phyloP scores from a whole-genome alignment of 495 filamentous ascomycete genomes.

The Podospora comata region DNA sequence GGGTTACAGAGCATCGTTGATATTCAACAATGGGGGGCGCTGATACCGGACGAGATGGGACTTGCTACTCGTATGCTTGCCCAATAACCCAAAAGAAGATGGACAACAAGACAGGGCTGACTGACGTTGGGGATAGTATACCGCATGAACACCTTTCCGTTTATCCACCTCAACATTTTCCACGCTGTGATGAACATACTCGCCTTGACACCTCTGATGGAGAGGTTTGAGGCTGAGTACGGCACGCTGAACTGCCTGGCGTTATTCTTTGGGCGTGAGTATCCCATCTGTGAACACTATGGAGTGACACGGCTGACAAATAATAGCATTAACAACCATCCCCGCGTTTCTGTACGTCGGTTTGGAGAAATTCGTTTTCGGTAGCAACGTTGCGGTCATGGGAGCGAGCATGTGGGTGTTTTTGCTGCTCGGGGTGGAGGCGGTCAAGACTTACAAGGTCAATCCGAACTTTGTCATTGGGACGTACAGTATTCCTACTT shows the following conservation, averaged over 20 bases:
- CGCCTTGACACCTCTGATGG: slow-evolving; percentile 76
- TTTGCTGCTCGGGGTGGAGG: slow-evolving; percentile 76
- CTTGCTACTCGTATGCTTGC: slow-evolving; percentile 67
- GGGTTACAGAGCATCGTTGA: slow-evolving; percentile 64
- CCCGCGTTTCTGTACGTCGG: slow-evolving; percentile 70
- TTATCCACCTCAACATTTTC: slow-evolving; percentile 78
- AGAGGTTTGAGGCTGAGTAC: slow-evolving; percentile 90
- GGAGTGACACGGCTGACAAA: slow-evolving; percentile 2
- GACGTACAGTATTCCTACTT: slow-evolving; percentile 79
- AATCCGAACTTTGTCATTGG: slow-evolving; percentile 75
- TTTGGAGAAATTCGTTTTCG: slow-evolving; percentile 64
- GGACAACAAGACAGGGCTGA: slow-evolving; percentile 15
- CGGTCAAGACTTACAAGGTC: slow-evolving; percentile 69
- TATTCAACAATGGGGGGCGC: slow-evolving; percentile 67
- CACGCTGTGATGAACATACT: slow-evolving; percentile 77
- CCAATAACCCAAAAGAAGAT: neutral
- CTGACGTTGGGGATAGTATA: slow-evolving; percentile 60
- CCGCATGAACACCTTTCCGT: slow-evolving; percentile 85
- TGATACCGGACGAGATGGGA: slow-evolving; percentile 72
- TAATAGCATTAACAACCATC: slow-evolving; percentile 70
- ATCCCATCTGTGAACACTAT: neutral
- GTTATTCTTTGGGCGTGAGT: slow-evolving; percentile 87
- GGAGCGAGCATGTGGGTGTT: slow-evolving; percentile 90
- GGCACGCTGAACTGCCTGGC: slow-evolving; percentile 81
- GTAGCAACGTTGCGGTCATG: slow-evolving; percentile 64